Conservation (phyloP, 441 rosid species). For the Melastoma candidum region DNA sequence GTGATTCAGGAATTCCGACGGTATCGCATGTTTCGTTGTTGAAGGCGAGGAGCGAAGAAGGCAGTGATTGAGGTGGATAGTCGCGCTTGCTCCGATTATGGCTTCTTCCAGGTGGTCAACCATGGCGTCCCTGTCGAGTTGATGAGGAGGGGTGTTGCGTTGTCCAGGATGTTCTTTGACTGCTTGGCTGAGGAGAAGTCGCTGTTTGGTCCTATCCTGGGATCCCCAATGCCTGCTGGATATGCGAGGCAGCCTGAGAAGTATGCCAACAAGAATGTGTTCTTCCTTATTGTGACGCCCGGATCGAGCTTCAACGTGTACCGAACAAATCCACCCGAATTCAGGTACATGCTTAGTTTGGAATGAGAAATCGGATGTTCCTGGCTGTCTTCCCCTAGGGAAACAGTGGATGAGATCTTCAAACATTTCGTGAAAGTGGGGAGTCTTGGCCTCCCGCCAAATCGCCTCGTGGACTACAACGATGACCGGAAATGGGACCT, state of each 20-base stretch:
- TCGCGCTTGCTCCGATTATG: slow-evolving; percentile 30
- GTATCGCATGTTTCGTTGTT: too few relatives aligned
- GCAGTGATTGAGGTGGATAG: slow-evolving; percentile 23
- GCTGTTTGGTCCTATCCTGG: slow-evolving; percentile 12
- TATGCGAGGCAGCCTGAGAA: slow-evolving; percentile 26
- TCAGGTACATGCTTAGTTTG: slow-evolving; percentile 19
- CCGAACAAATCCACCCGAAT: slow-evolving; percentile 35
- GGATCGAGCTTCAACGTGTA: slow-evolving; percentile 33
- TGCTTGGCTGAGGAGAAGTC: slow-evolving; percentile 27
- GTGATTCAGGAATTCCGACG: too few relatives aligned
- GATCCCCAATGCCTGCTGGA: slow-evolving; percentile 32
- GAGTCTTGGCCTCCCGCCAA: slow-evolving; percentile 35
- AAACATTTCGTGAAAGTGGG: slow-evolving; percentile 20
- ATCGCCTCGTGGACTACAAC: slow-evolving; percentile 31
- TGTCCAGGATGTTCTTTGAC: slow-evolving; percentile 29
- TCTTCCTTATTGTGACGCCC: slow-evolving; percentile 27
- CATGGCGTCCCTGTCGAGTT: slow-evolving; percentile 29
- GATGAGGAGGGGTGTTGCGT: slow-evolving; percentile 25
- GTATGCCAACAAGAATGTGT: slow-evolving; percentile 36
- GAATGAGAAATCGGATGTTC: background rate
- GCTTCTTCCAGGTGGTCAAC: slow-evolving; percentile 43
- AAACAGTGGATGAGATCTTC: slow-evolving; percentile 33
- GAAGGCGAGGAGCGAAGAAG: slow-evolving; percentile 1
- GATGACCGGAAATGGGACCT: slow-evolving; percentile 46
- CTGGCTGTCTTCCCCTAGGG: slow-evolving; percentile 14